phyloP scores from a whole-genome alignment of 805 yeast species.

The Kuraishia hungarica region DNA sequence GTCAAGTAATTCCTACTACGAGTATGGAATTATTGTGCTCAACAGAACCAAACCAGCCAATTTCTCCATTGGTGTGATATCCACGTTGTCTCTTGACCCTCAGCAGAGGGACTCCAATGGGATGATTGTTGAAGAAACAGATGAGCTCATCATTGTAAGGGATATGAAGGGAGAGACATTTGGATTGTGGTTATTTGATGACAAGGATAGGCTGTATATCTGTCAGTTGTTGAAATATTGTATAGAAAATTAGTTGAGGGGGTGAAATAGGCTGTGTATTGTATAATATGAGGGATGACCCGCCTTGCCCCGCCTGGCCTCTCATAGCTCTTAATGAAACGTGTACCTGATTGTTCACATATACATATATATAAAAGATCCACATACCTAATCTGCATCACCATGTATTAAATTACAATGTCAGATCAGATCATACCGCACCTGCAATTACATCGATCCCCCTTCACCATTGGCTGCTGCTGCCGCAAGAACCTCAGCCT shows the following conservation, averaged over 20 bases:
- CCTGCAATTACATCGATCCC: background rate
- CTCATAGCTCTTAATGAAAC: background rate
- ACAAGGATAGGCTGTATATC: slow-evolving; percentile 53
- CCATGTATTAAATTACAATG: no score
- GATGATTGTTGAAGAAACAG: slow-evolving; percentile 61
- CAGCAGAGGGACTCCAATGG: slow-evolving; percentile 20
- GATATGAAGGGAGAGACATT: slow-evolving; percentile 61
- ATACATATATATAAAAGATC: background rate
- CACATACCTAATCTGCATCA: background rate
- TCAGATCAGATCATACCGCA: no score
- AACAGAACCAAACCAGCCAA: slow-evolving; percentile 64
- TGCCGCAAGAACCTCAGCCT: background rate
- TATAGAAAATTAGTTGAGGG: slow-evolving; percentile 1
- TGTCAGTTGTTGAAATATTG: slow-evolving; percentile 30
- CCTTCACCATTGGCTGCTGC: background rate
- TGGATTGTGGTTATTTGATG: slow-evolving; percentile 74
- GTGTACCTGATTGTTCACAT: background rate
- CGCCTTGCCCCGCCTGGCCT: no score
- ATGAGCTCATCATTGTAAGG: slow-evolving; percentile 61
- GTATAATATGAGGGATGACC: background rate
- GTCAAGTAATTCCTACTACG: slow-evolving; percentile 29
- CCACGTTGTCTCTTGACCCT: slow-evolving; percentile 30
- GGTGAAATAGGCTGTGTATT: background rate
- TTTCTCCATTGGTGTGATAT: slow-evolving; percentile 61
- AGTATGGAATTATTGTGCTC: slow-evolving; percentile 62